Evolutionary conservation across 2,329 filamentous ascomycete genomes (phyloP).

Genomic region (Calonectria montana): DNA sequence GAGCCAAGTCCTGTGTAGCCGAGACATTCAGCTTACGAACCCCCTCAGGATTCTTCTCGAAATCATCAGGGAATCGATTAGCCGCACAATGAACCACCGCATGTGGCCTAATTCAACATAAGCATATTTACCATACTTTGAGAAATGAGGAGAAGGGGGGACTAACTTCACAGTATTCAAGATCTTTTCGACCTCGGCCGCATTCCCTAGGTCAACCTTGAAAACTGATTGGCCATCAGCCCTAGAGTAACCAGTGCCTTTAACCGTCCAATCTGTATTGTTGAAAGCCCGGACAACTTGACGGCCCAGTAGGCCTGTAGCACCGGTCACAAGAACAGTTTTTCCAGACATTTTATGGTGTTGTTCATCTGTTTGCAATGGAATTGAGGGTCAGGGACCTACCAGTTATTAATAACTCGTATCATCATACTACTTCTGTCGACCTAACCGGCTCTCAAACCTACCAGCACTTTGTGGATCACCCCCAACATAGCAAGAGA

Average conservation of each 20-base stretch:
- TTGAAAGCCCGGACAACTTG: slow-evolving; percentile 80
- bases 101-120: slow-evolving; percentile 65
- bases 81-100: slow-evolving; percentile 92
- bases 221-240: slow-evolving; percentile 77
- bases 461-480: too few relatives aligned
- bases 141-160: neutral
- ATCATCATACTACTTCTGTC: neutral
- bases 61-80: slow-evolving; percentile 88
- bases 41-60: slow-evolving; percentile 81
- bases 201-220: slow-evolving; percentile 65
- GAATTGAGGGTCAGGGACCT: neutral
- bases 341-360: slow-evolving; percentile 34
- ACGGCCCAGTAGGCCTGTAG: slow-evolving; percentile 84
- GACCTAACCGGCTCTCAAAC: neutral
- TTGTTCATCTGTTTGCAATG: neutral
- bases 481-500: neutral
- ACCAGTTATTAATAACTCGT: neutral
- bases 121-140: neutral
- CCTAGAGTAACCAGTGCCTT: slow-evolving; percentile 79
- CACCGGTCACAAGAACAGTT: slow-evolving; percentile 82
- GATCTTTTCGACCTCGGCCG: slow-evolving; percentile 58
- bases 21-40: slow-evolving; percentile 80
- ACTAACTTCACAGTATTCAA: slow-evolving; percentile 66
- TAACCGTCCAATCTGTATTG: slow-evolving; percentile 69
- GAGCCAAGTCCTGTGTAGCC: slow-evolving; percentile 74